Percentiles rank a stretch among this genome's conserved stretches.
phyloP scores from a whole-genome alignment of 2,329 filamentous ascomycete genomes.

The Sphaceloma murrayae region DNA sequence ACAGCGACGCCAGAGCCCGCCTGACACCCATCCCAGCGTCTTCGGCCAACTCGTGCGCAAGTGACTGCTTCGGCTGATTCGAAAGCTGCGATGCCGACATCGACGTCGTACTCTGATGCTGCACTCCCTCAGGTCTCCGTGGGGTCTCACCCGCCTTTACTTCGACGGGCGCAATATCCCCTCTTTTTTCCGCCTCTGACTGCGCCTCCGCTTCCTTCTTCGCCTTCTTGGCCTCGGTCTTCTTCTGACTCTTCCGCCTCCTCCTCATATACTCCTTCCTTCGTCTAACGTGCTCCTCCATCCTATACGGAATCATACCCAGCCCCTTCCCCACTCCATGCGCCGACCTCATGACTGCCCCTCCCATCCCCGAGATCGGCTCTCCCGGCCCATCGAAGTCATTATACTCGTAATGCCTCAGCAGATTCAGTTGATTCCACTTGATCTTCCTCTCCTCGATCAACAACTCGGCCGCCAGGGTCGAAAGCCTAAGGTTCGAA shows the following conservation, averaged over 20 bases:
- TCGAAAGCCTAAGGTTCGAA: slow-evolving; percentile 50
- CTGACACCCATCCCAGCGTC: slow-evolving; percentile 58
- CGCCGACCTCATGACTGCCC: slow-evolving; percentile 51
- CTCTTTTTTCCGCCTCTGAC: slow-evolving; percentile 1
- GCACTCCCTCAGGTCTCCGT: slow-evolving; percentile 19
- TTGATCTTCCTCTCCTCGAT: slow-evolving; percentile 51
- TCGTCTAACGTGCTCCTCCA: slow-evolving; percentile 45
- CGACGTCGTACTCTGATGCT: slow-evolving; percentile 21
- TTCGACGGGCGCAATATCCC: neutral
- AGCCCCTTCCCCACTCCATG: slow-evolving; percentile 53
- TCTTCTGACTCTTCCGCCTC: slow-evolving; percentile 25
- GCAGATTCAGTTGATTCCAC: slow-evolving; percentile 54
- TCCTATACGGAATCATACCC: slow-evolving; percentile 52
- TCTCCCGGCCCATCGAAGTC: slow-evolving; percentile 69
- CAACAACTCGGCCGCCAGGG: slow-evolving; percentile 56
- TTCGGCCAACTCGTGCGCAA: slow-evolving; percentile 38
- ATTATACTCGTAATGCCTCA: slow-evolving; percentile 64
- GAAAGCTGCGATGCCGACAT: slow-evolving; percentile 25
- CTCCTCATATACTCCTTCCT: slow-evolving; percentile 30
- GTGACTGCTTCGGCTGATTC: slow-evolving; percentile 23
- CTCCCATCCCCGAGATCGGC: slow-evolving; percentile 56
- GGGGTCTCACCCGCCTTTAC: neutral
- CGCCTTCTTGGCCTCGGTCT: slow-evolving; percentile 20
- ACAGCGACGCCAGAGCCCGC: slow-evolving; percentile 62
- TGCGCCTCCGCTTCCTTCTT: slow-evolving; percentile 14